These are phyloP conservation scores for Fusarium siculi DNA, from an alignment of 2,329 filamentous ascomycete genomes.

Conservation along the genomic window DNA sequence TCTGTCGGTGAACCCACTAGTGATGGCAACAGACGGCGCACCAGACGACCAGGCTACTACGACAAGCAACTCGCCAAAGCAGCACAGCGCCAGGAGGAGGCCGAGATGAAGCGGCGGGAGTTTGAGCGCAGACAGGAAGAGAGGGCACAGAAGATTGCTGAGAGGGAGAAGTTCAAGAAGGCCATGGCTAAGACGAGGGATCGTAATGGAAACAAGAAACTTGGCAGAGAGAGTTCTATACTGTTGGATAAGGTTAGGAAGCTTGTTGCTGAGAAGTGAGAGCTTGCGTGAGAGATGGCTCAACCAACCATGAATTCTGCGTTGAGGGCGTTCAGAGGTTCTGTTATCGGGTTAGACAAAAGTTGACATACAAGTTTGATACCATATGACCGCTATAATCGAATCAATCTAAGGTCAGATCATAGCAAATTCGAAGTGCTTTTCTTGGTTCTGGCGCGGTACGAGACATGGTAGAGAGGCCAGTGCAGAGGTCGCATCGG, in stretches of 20 bases:
- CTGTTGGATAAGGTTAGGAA: conserved; percentile 81
- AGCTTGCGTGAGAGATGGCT: not conserved
- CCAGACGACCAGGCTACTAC: conserved; percentile 66
- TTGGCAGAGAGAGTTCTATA: conserved; percentile 83
- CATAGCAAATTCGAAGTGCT: not conserved
- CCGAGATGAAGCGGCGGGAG: conserved; percentile 56
- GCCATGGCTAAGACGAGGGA: conserved; percentile 80
- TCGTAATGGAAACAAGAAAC: conserved; percentile 79
- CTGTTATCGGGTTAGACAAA: conserved; percentile 32
- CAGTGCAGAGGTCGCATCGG: not conserved
- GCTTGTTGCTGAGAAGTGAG: conserved; percentile 64
- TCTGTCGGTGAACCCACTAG: conserved; percentile 31
- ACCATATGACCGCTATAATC: conserved; percentile 14
- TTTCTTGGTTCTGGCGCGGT: not conserved
- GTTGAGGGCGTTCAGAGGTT: conserved; percentile 24
- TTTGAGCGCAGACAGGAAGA: conserved; percentile 66
- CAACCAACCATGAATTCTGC: not conserved
- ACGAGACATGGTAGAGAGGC: not conserved
- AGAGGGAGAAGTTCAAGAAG: conserved; percentile 71
- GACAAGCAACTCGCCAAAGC: conserved; percentile 69
- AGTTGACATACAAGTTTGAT: conserved; percentile 25
- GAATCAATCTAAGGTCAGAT: not conserved
- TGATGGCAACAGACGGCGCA: conserved; percentile 51
- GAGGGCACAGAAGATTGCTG: conserved; percentile 71
- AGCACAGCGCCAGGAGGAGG: conserved; percentile 55